phyloP scores from a whole-genome alignment of 1,284 basidiomycete species.

The Trichosporon inkin region DNA sequence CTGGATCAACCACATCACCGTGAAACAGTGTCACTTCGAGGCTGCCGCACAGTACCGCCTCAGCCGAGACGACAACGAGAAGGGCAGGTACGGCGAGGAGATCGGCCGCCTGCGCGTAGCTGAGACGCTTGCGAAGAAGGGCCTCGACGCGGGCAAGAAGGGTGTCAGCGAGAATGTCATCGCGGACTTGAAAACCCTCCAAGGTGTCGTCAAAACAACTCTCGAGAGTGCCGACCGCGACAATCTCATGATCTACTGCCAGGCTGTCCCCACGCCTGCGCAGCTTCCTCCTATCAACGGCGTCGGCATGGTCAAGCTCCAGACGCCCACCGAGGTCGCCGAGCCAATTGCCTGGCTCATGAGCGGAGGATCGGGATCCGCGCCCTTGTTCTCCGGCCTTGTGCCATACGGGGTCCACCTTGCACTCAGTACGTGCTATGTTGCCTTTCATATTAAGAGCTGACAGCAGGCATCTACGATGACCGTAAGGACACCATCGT shows the following conservation, averaged over 20 bases:
- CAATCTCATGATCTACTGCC: constrained; percentile 94
- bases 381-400: constrained; percentile 69
- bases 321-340: constrained; percentile 60
- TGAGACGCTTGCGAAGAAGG: constrained; percentile 65
- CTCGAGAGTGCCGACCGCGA: constrained; percentile 72
- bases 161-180: constrained; percentile 63
- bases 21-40: constrained; percentile 80
- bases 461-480: constrained; percentile 71
- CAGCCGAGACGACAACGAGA: constrained; percentile 84
- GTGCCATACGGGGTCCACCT: constrained; percentile 83
- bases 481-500: constrained; percentile 73
- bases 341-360: constrained; percentile 56
- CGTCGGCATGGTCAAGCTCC: constrained; percentile 65
- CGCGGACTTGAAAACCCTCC: constrained; percentile 71
- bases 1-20: constrained; percentile 76
- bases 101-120: constrained; percentile 69
- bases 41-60: constrained; percentile 88
- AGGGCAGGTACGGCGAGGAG: constrained; percentile 77
- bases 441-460: not conserved
- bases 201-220: constrained; percentile 58
- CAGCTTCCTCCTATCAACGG: constrained; percentile 65
- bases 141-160: constrained; percentile 64
- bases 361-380: constrained; percentile 54
- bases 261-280: constrained; percentile 71
- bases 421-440: constrained; percentile 63